These are phyloP conservation scores for Penicillium pulvis DNA, from an alignment of 495 filamentous ascomycete species.

Conservation along the genomic window DNA sequence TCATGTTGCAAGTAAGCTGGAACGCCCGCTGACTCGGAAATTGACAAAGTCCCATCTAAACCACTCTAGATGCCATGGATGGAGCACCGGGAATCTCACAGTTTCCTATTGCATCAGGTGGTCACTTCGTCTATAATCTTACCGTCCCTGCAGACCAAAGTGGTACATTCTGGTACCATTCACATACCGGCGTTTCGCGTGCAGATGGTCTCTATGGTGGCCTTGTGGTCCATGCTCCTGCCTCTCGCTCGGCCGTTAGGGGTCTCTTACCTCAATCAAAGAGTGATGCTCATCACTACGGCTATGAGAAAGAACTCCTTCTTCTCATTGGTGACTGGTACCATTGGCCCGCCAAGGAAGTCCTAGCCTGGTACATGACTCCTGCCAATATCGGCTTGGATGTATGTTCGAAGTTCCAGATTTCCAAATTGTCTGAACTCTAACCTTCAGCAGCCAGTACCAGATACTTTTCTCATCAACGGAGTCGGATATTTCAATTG, in stretches of 20 bases:
- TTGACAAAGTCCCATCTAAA: conserved; percentile 17
- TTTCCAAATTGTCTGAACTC: background rate
- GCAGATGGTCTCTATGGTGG: background rate
- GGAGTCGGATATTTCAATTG: conserved; percentile 50
- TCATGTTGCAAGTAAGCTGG: background rate
- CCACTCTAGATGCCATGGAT: background rate
- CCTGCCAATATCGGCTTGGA: conserved; percentile 51
- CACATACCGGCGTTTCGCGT: background rate
- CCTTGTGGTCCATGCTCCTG: background rate
- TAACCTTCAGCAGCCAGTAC: conserved; percentile 37
- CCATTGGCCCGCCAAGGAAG: background rate
- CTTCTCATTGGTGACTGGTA: background rate
- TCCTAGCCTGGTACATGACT: conserved; percentile 7
- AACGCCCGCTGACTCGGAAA: too few species aligned
- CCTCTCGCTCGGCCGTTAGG: conserved; percentile 29
- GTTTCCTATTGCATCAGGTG: background rate
- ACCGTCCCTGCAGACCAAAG: background rate
- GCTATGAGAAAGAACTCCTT: background rate
- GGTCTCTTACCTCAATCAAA: conserved; percentile 20
- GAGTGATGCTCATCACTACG: background rate
- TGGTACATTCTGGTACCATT: background rate
- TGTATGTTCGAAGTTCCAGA: conserved; percentile 20
- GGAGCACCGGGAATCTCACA: background rate
- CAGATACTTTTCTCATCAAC: conserved; percentile 53
- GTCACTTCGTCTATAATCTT: background rate